Conservation (phyloP, 2,329 filamentous ascomycete species). For the Diplodia seriata region DNA sequence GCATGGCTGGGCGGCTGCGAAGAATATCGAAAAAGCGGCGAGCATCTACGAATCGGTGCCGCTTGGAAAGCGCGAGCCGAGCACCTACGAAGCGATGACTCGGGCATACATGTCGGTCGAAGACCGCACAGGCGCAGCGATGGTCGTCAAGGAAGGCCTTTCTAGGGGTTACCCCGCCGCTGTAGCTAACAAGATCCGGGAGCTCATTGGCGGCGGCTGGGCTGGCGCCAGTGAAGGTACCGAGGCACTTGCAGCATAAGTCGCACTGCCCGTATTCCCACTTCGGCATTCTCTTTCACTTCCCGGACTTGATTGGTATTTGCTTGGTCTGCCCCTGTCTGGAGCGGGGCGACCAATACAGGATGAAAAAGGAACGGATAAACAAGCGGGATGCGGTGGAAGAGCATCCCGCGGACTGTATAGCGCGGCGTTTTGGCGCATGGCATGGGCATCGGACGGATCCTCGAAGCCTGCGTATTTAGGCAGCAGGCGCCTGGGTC, state of each 20-base stretch:
- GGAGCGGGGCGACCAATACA: background rate
- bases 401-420: conserved; percentile 6
- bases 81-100: conserved; percentile 99
- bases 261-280: background rate
- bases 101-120: conserved; percentile 87
- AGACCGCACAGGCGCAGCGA: conserved; percentile 76
- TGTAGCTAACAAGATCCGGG: conserved; percentile 91
- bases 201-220: conserved; percentile 68
- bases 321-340: background rate
- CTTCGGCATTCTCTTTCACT: background rate
- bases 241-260: conserved; percentile 9
- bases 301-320: background rate
- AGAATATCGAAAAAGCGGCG: conserved; percentile 79
- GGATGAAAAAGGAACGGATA: conserved; percentile 9
- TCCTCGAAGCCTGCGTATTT: conserved; percentile 4
- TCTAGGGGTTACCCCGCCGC: conserved; percentile 88
- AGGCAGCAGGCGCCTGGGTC: background rate
- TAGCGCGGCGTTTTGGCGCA: conserved; percentile 23
- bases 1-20: conserved; percentile 90
- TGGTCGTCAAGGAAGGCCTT: conserved; percentile 87
- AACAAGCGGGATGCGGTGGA: background rate
- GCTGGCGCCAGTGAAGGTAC: conserved; percentile 33
- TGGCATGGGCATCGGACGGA: background rate
- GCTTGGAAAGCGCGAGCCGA: conserved; percentile 83
- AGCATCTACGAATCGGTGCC: conserved; percentile 81